Percentiles rank a stretch among this genome's conserved stretches.
Conservation (phyloP, 176 grass and related monocot genomes). For the Cenchrus purpureus region DNA sequence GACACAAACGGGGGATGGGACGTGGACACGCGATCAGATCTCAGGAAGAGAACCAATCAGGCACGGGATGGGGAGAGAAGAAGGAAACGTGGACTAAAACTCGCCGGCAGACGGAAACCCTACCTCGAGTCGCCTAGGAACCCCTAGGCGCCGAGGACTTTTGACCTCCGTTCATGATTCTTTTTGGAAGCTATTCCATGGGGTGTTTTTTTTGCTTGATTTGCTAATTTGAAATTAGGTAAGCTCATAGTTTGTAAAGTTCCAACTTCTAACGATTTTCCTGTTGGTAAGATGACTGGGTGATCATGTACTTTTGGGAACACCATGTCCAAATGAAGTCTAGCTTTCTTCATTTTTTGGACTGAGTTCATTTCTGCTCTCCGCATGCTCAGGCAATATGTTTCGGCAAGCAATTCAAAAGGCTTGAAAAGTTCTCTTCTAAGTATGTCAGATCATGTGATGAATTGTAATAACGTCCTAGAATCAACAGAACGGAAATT, state of each 20-base stretch:
- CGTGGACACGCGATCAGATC: too few relatives aligned
- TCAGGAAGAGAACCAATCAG: too few relatives aligned
- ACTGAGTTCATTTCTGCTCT: constrained; percentile 6
- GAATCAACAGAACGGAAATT: too few relatives aligned
- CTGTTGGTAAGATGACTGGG: not conserved
- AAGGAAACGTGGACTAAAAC: too few relatives aligned
- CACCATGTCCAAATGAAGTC: not conserved
- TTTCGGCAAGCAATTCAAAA: not conserved
- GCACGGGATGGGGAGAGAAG: too few relatives aligned
- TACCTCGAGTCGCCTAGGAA: too few relatives aligned
- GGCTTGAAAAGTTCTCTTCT: not conserved
- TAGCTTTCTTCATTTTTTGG: constrained; percentile 1
- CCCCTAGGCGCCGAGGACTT: too few relatives aligned
- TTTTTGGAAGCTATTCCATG: not conserved
- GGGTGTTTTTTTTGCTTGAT: not conserved
- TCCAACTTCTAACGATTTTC: not conserved
- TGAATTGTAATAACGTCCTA: too few relatives aligned
- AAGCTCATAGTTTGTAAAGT: too few relatives aligned
- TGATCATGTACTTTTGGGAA: not conserved
- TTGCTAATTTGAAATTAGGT: not conserved
- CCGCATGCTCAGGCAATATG: not conserved
- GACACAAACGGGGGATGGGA: too few relatives aligned
- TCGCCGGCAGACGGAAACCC: too few relatives aligned
- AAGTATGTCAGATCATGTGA: not conserved
- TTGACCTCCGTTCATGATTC: too few relatives aligned